A percentile compares a stretch with the other conserved stretches of the same genome.
phyloP scores from a whole-genome alignment of 208 protist genomes.

The Phytomonas sp. region DNA sequence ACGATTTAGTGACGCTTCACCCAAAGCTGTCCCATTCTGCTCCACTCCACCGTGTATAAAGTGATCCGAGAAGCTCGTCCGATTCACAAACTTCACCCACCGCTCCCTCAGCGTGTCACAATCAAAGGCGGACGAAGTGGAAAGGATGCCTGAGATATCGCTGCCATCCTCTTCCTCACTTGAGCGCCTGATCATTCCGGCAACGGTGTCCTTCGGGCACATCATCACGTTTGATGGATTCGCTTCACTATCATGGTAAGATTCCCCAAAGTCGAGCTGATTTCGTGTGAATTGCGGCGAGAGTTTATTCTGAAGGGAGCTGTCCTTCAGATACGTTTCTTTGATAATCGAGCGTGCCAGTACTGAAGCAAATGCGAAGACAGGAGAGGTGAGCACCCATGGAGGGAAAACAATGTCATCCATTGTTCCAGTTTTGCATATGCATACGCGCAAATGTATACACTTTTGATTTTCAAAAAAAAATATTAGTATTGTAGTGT shows the following conservation, averaged over 20 bases:
- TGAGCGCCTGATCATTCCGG: neutral
- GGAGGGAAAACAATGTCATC: slow-evolving; percentile 64
- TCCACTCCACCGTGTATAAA: neutral
- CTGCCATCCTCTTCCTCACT: neutral
- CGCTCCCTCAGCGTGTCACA: slow-evolving; percentile 6
- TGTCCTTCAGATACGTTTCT: neutral
- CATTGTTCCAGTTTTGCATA: slow-evolving; percentile 24
- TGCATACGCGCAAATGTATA: neutral
- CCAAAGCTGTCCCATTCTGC: neutral
- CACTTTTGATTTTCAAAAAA: neutral
- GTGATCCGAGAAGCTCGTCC: neutral
- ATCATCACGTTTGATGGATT: neutral
- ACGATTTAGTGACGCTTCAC: neutral
- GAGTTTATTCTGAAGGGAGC: neutral
- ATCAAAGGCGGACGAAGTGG: slow-evolving; percentile 3
- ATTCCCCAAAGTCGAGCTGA: neutral
- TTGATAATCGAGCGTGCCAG: slow-evolving; percentile 24
- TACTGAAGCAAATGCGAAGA: slow-evolving; percentile 43
- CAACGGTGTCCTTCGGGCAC: neutral
- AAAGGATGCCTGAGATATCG: slow-evolving; percentile 2
- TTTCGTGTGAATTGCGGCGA: neutral
- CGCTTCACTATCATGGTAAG: neutral
- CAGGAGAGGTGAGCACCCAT: slow-evolving; percentile 55
- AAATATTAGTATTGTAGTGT: neutral
- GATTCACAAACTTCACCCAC: neutral